Evolutionary conservation across 306 rosid genomes (phyloP).

Genomic region (Notholithocarpus densiflorus): DNA sequence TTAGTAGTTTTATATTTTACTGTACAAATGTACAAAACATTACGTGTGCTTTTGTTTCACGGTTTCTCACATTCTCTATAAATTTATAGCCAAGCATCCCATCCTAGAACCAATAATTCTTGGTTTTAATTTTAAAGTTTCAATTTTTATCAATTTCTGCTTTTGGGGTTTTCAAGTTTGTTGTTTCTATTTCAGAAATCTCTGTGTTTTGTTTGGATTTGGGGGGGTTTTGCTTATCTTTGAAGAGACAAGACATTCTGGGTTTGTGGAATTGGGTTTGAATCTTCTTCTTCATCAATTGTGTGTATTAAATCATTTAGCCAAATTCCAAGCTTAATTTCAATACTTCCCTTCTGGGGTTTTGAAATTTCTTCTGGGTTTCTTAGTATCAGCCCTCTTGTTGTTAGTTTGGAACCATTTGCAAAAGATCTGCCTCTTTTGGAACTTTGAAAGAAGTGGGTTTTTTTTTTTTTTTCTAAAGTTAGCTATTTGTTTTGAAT

Average conservation of each 20-base stretch:
- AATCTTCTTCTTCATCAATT: neutral
- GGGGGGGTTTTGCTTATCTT: neutral
- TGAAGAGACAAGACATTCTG: neutral
- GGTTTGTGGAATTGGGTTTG: neutral
- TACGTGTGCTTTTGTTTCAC: slow-evolving; percentile 7
- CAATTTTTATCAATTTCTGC: neutral
- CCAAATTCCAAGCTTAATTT: neutral
- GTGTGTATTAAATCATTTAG: neutral
- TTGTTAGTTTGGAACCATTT: slow-evolving; percentile 2
- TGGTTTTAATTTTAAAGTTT: neutral
- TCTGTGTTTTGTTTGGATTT: neutral
- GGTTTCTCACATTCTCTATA: slow-evolving; percentile 19
- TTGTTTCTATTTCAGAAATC: neutral
- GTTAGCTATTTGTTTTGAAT: neutral
- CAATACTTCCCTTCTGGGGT: slow-evolving; percentile 11
- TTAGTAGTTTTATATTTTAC: neutral
- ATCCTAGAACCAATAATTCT: neutral
- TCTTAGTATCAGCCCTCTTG: neutral
- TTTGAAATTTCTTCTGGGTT: neutral
- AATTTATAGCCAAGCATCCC: neutral
- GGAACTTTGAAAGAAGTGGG: neutral
- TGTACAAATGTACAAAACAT: neutral
- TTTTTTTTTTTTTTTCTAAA: neutral
- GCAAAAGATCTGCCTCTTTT: neutral
- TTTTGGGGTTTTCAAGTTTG: neutral